A percentile compares a stretch with the other conserved stretches of the same genome.
These are phyloP conservation scores for Pseudogymnoascus sp. DNA, from an alignment of 2,329 filamentous ascomycete genomes.

Conservation along the genomic window DNA sequence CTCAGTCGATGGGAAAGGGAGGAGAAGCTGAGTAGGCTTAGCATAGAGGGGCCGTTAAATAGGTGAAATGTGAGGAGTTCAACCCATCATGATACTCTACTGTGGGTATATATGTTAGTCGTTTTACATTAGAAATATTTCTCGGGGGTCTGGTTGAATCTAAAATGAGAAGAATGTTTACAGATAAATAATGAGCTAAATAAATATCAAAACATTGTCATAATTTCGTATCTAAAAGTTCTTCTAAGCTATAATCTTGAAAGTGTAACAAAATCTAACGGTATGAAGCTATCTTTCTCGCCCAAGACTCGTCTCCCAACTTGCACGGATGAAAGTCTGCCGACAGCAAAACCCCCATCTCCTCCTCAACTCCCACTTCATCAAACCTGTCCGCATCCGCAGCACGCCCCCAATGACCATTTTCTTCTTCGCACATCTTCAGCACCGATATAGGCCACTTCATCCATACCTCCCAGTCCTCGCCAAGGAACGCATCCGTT, in stretches of 20 bases:
- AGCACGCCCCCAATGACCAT: neutral
- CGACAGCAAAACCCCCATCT: neutral
- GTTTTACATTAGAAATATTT: neutral
- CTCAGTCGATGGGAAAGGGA: neutral
- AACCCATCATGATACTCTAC: neutral
- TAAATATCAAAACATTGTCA: neutral
- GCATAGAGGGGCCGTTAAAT: neutral
- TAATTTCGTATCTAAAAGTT: neutral
- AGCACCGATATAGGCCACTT: constrained; percentile 13
- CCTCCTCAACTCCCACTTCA: neutral
- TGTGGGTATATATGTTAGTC: neutral
- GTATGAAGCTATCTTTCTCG: neutral
- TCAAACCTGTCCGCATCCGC: neutral
- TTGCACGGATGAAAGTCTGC: neutral
- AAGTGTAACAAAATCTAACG: neutral
- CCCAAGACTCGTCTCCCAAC: constrained; percentile 3
- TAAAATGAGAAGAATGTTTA: neutral
- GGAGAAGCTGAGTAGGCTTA: neutral
- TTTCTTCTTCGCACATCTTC: neutral
- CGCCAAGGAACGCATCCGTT: constrained; percentile 13
- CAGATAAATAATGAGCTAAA: neutral
- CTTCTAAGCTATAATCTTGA: neutral
- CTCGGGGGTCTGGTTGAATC: neutral
- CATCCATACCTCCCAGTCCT: constrained; percentile 16
- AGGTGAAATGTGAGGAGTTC: neutral